These are phyloP conservation scores for Pseudisothecium myosuroides DNA, from an alignment of 225 moss, liverwort and hornwort genomes.

Conservation along the genomic window DNA sequence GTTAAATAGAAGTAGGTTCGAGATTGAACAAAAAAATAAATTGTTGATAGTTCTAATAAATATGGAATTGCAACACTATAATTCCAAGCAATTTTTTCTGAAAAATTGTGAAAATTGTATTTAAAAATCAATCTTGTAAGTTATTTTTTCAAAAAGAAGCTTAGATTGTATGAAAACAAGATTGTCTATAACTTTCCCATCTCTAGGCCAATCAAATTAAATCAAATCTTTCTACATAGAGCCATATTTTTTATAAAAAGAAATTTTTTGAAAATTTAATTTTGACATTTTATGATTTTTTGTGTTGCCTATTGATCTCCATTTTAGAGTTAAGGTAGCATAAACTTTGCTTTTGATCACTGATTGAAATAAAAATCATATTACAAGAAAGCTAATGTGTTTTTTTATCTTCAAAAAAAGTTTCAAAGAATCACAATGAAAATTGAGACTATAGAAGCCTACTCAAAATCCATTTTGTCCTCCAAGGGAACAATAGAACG, in stretches of 20 bases:
- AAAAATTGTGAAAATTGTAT: no score
- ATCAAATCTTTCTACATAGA: background rate
- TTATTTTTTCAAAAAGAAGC: no score
- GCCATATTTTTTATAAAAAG: background rate
- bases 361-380: background rate
- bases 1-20: no score
- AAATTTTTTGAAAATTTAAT: background rate
- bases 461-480: no score
- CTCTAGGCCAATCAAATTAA: no score
- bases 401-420: background rate
- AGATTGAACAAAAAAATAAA: no score
- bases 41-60: no score
- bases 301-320: background rate
- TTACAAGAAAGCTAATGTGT: background rate
- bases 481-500: background rate
- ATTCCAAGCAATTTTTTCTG: no score
- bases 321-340: background rate
- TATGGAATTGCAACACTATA: no score
- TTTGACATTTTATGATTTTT: background rate
- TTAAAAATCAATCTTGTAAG: no score
- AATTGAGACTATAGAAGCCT: background rate
- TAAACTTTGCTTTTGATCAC: background rate
- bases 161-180: no score
- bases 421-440: background rate
- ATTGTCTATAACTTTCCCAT: no score